Evolutionary conservation across 2,329 filamentous ascomycete genomes (phyloP).

Genomic region (Ophiostoma sp.): DNA sequence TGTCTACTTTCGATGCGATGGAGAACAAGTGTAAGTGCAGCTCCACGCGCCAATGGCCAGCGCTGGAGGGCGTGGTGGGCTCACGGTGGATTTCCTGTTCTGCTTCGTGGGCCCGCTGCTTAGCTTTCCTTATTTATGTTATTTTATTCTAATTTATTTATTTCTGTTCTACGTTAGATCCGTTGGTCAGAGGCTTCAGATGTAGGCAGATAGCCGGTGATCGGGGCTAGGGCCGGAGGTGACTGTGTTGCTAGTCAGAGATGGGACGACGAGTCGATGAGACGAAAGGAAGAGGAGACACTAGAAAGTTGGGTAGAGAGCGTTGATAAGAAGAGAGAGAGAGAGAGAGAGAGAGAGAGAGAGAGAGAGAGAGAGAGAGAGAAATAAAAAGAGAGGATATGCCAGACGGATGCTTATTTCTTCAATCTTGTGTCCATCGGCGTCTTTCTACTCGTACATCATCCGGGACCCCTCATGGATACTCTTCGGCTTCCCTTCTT

Average conservation of each 20-base stretch:
- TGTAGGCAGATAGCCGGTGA: not conserved
- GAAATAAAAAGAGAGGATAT: not conserved
- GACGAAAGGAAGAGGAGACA: no score
- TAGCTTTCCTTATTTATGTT: not conserved
- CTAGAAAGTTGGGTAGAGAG: no score
- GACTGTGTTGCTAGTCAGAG: not conserved
- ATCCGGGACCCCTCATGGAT: not conserved
- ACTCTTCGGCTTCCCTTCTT: conserved; percentile 1
- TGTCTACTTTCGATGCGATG: conserved; percentile 6
- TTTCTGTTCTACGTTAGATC: not conserved
- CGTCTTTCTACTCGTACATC: not conserved
- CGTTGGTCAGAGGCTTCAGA: not conserved
- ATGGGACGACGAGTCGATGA: not conserved
- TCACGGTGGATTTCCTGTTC: not conserved
- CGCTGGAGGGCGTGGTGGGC: not conserved
- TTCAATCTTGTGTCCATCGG: not conserved
- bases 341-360: not conserved
- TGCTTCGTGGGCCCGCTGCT: not conserved
- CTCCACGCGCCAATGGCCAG: not conserved
- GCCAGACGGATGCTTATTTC: not conserved
- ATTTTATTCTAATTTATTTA: not conserved
- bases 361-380: not conserved
- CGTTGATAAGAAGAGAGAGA: no score
- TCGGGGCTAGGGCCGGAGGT: not conserved
- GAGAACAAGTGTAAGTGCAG: not conserved